Conservation (phyloP, 2,329 filamentous ascomycete genomes). For the Metarhizium sp. region DNA sequence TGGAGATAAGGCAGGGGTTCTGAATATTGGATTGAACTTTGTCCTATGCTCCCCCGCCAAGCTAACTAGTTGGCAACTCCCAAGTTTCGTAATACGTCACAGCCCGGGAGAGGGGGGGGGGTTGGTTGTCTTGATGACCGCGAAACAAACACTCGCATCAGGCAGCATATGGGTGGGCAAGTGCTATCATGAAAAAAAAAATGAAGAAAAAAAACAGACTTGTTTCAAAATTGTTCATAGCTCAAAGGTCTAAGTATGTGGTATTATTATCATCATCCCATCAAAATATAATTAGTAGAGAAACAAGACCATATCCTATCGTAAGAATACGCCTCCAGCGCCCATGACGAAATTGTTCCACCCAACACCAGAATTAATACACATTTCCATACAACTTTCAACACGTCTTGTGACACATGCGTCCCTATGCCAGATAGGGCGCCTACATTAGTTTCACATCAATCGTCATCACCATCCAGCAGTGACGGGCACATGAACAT, state of each 20-base stretch:
- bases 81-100: too few species aligned
- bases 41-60: too few species aligned
- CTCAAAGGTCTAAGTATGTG: constrained; percentile 6
- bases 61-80: background rate
- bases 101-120: too few species aligned
- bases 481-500: constrained; percentile 22
- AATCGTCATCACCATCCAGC: constrained; percentile 18
- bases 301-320: background rate
- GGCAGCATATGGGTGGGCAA: too few species aligned
- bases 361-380: background rate
- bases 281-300: background rate
- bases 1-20: background rate
- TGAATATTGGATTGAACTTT: background rate
- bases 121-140: too few species aligned
- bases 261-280: constrained; percentile 9
- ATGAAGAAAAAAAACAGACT: background rate
- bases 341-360: background rate
- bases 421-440: background rate
- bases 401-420: background rate
- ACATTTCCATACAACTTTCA: background rate
- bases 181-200: background rate
- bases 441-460: background rate
- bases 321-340: background rate
- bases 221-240: background rate
- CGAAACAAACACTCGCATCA: too few species aligned